phyloP scores from a whole-genome alignment of 2,329 filamentous ascomycete species.

The Alternaria hordeiaustralica region DNA sequence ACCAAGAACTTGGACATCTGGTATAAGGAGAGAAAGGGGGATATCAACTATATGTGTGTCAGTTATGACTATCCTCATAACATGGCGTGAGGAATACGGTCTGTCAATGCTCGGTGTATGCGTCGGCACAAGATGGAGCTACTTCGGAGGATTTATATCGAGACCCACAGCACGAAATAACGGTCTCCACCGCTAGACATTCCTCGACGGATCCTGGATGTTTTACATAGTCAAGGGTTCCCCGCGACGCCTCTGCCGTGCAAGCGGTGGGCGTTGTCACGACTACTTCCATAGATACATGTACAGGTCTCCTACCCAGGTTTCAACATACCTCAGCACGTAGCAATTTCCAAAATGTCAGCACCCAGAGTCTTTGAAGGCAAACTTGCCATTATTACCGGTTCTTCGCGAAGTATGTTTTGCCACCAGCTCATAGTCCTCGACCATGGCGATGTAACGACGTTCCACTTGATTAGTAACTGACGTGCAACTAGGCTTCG shows the following conservation, averaged over 20 bases:
- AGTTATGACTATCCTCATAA: background rate
- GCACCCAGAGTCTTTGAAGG: constrained; percentile 6
- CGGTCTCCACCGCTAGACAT: background rate
- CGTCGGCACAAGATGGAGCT: background rate
- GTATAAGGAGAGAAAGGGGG: background rate
- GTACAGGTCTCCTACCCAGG: background rate
- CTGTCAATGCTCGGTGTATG: background rate
- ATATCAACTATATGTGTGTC: background rate
- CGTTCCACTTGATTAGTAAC: background rate
- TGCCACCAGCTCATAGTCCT: background rate
- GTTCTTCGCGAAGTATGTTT: constrained; percentile 10
- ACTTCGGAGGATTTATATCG: background rate
- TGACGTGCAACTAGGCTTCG: constrained; percentile 8
- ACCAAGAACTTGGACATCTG: background rate
- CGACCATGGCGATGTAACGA: background rate
- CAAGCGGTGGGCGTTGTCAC: background rate
- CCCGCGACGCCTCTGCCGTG: background rate
- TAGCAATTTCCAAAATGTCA: background rate
- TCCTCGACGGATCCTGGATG: background rate
- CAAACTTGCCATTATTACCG: constrained; percentile 13
- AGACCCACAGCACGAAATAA: background rate
- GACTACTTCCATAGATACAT: background rate
- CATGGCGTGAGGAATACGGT: background rate
- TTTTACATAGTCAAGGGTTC: constrained; percentile 2
- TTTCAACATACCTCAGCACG: background rate